These are phyloP conservation scores for Malus orientalis DNA, from an alignment of 306 rosid genomes.

Conservation along the genomic window DNA sequence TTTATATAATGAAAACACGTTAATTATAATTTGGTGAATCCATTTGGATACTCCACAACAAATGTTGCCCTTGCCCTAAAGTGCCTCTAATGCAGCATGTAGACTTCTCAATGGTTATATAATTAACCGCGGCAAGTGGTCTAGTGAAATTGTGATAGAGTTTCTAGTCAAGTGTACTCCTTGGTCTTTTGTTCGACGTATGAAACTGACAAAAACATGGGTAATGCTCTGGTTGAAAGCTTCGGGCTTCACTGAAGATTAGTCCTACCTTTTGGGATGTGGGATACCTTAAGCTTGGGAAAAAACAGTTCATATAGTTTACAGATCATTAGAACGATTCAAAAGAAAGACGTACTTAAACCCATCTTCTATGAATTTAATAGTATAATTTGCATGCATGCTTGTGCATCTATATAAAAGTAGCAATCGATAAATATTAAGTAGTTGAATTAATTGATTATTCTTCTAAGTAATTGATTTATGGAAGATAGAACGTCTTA, in stretches of 20 bases:
- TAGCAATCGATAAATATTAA: no score
- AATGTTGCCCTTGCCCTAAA: background rate
- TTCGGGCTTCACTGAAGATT: no score
- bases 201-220: no score
- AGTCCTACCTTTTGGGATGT: no score
- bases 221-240: no score
- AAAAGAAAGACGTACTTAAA: background rate
- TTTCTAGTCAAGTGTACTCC: no score
- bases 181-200: no score
- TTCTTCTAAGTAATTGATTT: background rate
- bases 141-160: no score
- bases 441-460: no score
- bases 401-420: background rate
- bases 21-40: background rate
- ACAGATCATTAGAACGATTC: background rate
- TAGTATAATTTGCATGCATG: background rate
- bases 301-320: no score
- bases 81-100: background rate
- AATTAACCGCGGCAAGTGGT: background rate
- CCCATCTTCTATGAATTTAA: background rate
- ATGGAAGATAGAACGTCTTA: background rate
- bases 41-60: background rate
- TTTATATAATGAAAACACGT: no score
- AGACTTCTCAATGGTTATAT: background rate
- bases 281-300: no score